These are phyloP conservation scores for Albugo candida DNA, from an alignment of 352 stramenopile species.

Conservation along the genomic window DNA sequence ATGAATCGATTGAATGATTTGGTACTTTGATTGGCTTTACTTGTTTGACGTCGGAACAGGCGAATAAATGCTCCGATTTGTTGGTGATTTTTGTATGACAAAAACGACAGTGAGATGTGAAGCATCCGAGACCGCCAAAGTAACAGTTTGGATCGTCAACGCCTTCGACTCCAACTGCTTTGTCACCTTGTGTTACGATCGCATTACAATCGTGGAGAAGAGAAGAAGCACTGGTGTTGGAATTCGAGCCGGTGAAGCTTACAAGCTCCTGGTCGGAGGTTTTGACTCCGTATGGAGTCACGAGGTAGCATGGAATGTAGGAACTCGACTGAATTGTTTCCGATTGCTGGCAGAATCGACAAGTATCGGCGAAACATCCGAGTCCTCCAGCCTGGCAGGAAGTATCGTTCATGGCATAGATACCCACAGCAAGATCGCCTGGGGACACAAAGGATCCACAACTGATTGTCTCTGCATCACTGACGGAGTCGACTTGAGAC, in stretches of 20 bases:
- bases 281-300: not conserved
- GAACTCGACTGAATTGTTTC: conserved; percentile 15
- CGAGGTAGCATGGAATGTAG: conserved; percentile 11
- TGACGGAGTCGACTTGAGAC: too few species aligned
- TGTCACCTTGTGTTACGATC: not conserved
- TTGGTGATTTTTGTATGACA: conserved; percentile 17
- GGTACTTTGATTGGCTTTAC: not conserved
- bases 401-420: conserved; percentile 13
- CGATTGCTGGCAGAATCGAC: conserved; percentile 16
- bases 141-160: conserved; percentile 9
- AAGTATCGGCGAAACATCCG: conserved; percentile 17
- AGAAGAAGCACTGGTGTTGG: not conserved
- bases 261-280: not conserved
- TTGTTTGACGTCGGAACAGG: conserved; percentile 6
- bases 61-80: conserved; percentile 14
- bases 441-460: conserved; percentile 4
- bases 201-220: not conserved
- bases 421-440: conserved; percentile 13
- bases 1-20: not conserved
- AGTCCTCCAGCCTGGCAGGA: conserved; percentile 16
- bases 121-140: conserved; percentile 14
- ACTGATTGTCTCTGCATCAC: too few species aligned
- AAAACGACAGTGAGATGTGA: conserved; percentile 17
- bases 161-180: not conserved
- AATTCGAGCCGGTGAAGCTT: not conserved